Percentiles rank a stretch among this genome's conserved stretches.
These are phyloP conservation scores for Candida succiphila DNA, from an alignment of 805 yeast species.

Conservation along the genomic window DNA sequence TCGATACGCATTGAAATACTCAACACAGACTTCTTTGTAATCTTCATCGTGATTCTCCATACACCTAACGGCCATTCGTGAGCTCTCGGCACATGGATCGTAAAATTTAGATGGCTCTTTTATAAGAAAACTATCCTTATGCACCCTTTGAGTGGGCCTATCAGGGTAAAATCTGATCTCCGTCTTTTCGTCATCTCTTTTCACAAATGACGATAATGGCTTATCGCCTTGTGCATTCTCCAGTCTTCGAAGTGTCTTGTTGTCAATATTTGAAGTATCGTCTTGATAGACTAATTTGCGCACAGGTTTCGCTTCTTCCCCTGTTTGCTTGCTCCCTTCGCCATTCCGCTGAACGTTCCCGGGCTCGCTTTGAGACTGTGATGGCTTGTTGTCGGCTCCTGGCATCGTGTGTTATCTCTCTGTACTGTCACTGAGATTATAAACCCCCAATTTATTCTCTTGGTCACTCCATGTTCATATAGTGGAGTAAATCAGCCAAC, in stretches of 20 bases:
- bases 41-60: conserved; percentile 69
- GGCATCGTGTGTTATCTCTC: no score
- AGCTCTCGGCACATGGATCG: conserved; percentile 88
- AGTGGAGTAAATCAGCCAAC: no score
- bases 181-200: conserved; percentile 32
- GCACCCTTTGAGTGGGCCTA: conserved; percentile 64
- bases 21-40: conserved; percentile 55
- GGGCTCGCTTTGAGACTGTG: no score
- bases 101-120: conserved; percentile 79
- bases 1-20: conserved; percentile 84
- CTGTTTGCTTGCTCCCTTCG: no score
- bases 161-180: conserved; percentile 77
- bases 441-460: no score
- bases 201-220: conserved; percentile 38
- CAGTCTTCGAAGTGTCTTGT: conserved; percentile 15
- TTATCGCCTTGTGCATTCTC: conserved; percentile 14
- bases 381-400: no score
- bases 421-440: no score
- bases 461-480: no score
- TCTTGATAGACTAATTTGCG: no score
- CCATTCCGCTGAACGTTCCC: no score
- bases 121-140: conserved; percentile 55
- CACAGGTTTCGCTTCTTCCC: no score
- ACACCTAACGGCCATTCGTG: conserved; percentile 81
- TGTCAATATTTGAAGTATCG: no score